Conservation (phyloP, 2,329 filamentous ascomycete species). For the Ampelomyces quisqualis region DNA sequence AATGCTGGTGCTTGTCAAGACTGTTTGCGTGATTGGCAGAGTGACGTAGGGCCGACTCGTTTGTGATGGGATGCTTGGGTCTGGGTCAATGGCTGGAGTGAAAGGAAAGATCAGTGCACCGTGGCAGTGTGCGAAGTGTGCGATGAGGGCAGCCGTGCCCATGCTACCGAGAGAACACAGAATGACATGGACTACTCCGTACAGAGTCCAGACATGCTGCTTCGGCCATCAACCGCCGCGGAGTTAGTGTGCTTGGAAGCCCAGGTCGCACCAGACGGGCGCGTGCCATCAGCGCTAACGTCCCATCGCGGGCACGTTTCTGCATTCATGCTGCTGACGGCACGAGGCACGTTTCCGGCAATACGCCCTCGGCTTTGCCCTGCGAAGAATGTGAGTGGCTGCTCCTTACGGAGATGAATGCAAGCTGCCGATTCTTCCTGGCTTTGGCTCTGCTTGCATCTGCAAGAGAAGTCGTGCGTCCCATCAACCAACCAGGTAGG, state of each 20-base stretch:
- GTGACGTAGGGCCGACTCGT: constrained; percentile 10
- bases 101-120: no score
- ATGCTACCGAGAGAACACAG: no score
- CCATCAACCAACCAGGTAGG: no score
- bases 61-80: constrained; percentile 1
- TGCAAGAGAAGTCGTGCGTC: not conserved
- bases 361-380: no score
- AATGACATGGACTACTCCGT: no score
- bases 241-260: not conserved
- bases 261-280: not conserved
- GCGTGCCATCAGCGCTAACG: not conserved
- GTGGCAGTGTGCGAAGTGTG: no score
- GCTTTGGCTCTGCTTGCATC: not conserved
- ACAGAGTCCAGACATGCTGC: constrained; percentile 1
- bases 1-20: constrained; percentile 5
- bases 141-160: no score
- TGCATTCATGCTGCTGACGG: constrained; percentile 1
- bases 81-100: constrained; percentile 1
- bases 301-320: constrained; percentile 1
- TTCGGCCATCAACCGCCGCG: no score
- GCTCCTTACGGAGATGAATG: no score
- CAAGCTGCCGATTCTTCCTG: not conserved
- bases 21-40: not conserved
- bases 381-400: no score
- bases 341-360: no score